Conservation (phyloP, 345 rosid species). For the Hevea brasiliensis region DNA sequence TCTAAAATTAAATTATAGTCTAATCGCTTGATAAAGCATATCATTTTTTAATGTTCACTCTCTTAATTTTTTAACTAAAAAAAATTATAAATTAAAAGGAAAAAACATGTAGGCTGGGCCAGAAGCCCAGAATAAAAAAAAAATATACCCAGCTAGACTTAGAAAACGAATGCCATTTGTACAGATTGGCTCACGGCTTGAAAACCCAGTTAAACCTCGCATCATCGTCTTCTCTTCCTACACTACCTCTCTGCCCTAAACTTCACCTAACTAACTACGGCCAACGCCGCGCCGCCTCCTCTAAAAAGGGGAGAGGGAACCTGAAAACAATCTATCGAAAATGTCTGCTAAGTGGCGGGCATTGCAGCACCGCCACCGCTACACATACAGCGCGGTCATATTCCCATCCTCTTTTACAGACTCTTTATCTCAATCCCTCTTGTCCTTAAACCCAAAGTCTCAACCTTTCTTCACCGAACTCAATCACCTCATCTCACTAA, state of each 20-base stretch:
- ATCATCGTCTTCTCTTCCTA: too few relatives aligned
- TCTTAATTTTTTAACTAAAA: too few relatives aligned
- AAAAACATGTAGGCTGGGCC: too few relatives aligned
- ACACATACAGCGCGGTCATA: conserved; percentile 79
- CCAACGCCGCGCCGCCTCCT: neutral
- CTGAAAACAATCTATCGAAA: neutral
- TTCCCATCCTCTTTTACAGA: conserved; percentile 57
- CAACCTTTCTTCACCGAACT: conserved; percentile 49
- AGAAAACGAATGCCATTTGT: too few relatives aligned
- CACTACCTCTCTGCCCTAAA: conserved; percentile 1
- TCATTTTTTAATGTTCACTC: too few relatives aligned
- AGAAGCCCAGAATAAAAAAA: too few relatives aligned
- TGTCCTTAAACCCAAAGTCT: conserved; percentile 23
- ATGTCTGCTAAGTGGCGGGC: conserved; percentile 99
- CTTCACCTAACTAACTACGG: neutral
- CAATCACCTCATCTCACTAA: conserved; percentile 53
- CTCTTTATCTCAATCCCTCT: conserved; percentile 44
- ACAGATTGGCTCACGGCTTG: too few relatives aligned
- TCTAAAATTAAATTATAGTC: too few relatives aligned
- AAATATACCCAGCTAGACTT: too few relatives aligned
- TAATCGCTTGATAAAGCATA: too few relatives aligned
- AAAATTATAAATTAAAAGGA: too few relatives aligned
- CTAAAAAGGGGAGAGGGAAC: neutral
- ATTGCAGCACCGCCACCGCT: conserved; percentile 92
- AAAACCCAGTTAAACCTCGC: too few relatives aligned